Evolutionary conservation across 225 moss, liverwort and hornwort species (phyloP).

Genomic region (Physcomitrellopsis africana): DNA sequence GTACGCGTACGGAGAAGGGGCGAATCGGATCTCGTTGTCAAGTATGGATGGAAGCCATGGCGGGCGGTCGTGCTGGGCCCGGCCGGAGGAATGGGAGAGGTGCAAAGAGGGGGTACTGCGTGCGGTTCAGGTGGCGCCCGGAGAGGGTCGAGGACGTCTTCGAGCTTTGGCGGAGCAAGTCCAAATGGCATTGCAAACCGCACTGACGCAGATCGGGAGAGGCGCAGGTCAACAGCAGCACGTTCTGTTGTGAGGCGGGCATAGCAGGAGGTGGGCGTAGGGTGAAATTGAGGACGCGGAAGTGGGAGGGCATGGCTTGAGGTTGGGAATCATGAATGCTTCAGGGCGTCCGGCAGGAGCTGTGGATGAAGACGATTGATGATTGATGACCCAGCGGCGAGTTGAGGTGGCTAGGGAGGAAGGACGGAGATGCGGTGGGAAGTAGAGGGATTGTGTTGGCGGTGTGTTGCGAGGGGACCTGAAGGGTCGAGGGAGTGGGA

Average conservation of each 20-base stretch:
- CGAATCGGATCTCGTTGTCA: constrained; percentile 66
- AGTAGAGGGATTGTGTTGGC: neutral
- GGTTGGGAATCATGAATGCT: neutral
- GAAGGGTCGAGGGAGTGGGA: constrained; percentile 5
- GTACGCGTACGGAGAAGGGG: constrained; percentile 74
- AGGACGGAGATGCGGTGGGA: no score
- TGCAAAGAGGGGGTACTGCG: constrained; percentile 72
- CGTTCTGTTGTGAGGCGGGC: constrained; percentile 1
- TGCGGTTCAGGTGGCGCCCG: constrained; percentile 63
- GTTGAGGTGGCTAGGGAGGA: neutral
- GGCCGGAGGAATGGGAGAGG: constrained; percentile 88
- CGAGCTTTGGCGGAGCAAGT: constrained; percentile 77
- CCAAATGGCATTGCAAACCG: constrained; percentile 73
- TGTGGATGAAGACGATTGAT: neutral
- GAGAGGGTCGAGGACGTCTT: constrained; percentile 76
- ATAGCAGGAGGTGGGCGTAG: constrained; percentile 11
- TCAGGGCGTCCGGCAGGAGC: constrained; percentile 2
- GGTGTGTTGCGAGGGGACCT: neutral
- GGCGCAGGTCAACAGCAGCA: constrained; percentile 37
- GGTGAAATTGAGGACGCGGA: constrained; percentile 3
- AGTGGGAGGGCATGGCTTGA: neutral
- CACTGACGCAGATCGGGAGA: constrained; percentile 67
- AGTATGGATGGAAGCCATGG: constrained; percentile 95
- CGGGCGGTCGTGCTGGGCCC: constrained; percentile 88
- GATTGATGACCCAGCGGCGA: constrained; percentile 9